These are phyloP conservation scores for Xanthoconium separans DNA, from an alignment of 1,284 basidiomycete species.

Conservation along the genomic window DNA sequence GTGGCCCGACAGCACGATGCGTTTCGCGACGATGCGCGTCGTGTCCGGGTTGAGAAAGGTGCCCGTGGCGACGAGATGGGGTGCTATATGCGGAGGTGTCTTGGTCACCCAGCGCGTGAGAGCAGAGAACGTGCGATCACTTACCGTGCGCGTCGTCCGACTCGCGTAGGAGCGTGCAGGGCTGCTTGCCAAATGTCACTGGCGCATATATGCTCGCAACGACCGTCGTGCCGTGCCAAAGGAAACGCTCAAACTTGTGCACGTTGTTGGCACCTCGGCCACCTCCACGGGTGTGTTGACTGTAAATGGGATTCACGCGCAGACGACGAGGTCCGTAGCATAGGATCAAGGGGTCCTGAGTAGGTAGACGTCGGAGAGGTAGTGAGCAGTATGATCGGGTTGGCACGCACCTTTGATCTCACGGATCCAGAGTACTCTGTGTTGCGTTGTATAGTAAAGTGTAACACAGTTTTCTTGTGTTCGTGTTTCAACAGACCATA, in stretches of 20 bases:
- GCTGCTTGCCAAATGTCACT: constrained; percentile 84
- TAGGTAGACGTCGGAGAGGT: neutral
- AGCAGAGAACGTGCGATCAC: neutral
- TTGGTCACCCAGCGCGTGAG: no score
- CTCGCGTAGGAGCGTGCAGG: constrained; percentile 74
- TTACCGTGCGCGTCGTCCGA: constrained; percentile 60
- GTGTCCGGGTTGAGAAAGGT: constrained; percentile 88
- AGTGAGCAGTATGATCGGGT: neutral
- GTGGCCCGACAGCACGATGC: constrained; percentile 91
- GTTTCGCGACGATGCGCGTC: constrained; percentile 89
- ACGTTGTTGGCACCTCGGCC: constrained; percentile 93
- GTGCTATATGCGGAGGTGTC: constrained; percentile 44
- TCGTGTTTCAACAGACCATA: constrained; percentile 93
- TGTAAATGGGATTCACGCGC: constrained; percentile 85
- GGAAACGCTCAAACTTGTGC: constrained; percentile 95
- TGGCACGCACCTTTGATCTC: constrained; percentile 74
- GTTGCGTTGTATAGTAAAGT: constrained; percentile 93
- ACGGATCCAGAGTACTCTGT: constrained; percentile 92
- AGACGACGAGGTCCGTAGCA: constrained; percentile 89
- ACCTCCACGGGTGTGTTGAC: constrained; percentile 88
- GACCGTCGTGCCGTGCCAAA: constrained; percentile 78
- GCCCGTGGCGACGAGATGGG: constrained; percentile 88
- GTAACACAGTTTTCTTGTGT: constrained; percentile 92
- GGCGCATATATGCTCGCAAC: constrained; percentile 91
- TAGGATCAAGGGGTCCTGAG: constrained; percentile 82